These are phyloP conservation scores for Melampsora americana DNA, from an alignment of 1,284 basidiomycete species.

Conservation along the genomic window DNA sequence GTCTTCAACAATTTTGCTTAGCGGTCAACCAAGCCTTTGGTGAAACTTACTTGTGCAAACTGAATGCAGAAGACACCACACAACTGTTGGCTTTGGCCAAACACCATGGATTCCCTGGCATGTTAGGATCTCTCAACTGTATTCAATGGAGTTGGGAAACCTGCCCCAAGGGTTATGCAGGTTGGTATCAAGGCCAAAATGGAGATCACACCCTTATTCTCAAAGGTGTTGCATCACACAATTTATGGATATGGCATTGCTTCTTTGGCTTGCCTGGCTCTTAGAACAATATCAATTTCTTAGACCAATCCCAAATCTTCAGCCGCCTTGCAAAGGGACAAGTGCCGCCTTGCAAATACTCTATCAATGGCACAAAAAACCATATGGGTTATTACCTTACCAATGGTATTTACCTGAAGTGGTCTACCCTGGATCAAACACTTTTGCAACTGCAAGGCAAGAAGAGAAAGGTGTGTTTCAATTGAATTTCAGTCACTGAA, in stretches of 20 bases:
- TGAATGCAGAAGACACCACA: background rate
- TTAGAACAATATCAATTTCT: background rate
- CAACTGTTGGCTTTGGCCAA: background rate
- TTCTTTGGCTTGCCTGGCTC: background rate
- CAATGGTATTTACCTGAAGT: constrained; percentile 6
- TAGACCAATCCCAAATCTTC: background rate
- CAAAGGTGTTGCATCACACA: constrained; percentile 9
- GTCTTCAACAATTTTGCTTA: background rate
- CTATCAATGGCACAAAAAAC: constrained; percentile 2
- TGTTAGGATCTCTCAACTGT: background rate
- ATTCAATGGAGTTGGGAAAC: constrained; percentile 28
- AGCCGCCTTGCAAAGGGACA: background rate
- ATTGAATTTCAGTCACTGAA: background rate
- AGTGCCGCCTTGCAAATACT: background rate
- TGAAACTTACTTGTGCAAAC: background rate
- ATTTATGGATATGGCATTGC: background rate
- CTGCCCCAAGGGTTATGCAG: constrained; percentile 4
- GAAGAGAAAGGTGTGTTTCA: background rate
- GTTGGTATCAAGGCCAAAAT: too few relatives aligned
- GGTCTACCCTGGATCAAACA: constrained; percentile 10
- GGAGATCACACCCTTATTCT: background rate
- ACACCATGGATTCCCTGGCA: constrained; percentile 4
- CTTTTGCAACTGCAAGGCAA: background rate
- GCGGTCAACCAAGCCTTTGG: background rate
- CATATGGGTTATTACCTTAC: constrained; percentile 10